A percentile compares a stretch with the other conserved stretches of the same genome.
Conservation (phyloP, 2,329 filamentous ascomycete species). For the Xylariomycetidae sp. region DNA sequence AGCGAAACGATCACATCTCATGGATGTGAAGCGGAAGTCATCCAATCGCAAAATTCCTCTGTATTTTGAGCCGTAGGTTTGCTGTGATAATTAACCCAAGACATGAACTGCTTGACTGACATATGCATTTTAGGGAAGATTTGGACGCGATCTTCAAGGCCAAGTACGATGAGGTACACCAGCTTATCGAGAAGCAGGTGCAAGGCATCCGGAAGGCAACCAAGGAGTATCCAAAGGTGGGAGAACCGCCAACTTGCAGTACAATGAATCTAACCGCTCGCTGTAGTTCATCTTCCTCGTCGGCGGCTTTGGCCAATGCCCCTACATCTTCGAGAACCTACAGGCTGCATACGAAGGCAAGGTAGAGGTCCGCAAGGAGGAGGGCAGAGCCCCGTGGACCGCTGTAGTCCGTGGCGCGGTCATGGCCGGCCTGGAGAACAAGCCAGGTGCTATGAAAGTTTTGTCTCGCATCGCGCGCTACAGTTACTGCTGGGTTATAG, state of each 20-base stretch:
- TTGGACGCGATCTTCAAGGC: conserved; percentile 5
- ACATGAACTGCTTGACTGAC: background rate
- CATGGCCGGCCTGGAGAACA: background rate
- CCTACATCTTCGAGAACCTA: background rate
- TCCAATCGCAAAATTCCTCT: background rate
- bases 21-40: conserved; percentile 4
- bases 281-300: conserved; percentile 6
- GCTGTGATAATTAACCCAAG: too few species aligned
- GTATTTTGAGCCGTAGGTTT: conserved; percentile 2
- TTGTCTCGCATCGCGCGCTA: background rate
- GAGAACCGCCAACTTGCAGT: background rate
- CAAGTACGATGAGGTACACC: conserved; percentile 1
- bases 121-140: background rate
- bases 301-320: conserved; percentile 3
- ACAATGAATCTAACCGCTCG: background rate
- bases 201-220: background rate
- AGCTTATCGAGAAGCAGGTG: conserved; percentile 3
- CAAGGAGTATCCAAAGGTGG: conserved; percentile 1
- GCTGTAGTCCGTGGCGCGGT: background rate
- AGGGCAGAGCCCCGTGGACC: background rate
- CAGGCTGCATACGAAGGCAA: background rate
- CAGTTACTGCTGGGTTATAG: background rate
- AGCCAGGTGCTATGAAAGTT: background rate
- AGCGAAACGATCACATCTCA: conserved; percentile 1
- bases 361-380: background rate